These are phyloP conservation scores for Copromyces sp. DNA, from an alignment of 495 filamentous ascomycete genomes.

Conservation along the genomic window DNA sequence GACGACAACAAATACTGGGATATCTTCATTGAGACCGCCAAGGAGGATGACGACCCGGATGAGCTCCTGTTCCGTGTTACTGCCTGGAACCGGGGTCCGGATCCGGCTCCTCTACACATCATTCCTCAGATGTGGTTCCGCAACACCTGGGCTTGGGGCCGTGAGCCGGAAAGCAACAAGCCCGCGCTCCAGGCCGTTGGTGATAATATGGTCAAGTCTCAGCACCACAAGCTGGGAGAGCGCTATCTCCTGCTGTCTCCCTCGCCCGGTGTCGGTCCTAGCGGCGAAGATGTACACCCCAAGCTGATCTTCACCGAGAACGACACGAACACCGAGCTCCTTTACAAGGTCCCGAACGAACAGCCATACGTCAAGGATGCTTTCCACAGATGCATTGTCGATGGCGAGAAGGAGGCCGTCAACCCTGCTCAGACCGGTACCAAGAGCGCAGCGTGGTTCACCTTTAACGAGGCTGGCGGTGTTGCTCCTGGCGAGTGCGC, in stretches of 20 bases:
- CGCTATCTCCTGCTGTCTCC: constrained; percentile 80
- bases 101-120: constrained; percentile 83
- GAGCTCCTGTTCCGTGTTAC: constrained; percentile 91
- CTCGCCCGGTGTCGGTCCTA: constrained; percentile 70
- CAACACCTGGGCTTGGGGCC: constrained; percentile 92
- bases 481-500: constrained; percentile 85
- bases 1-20: constrained; percentile 93
- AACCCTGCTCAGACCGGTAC: constrained; percentile 76
- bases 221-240: constrained; percentile 68
- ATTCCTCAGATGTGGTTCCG: constrained; percentile 94
- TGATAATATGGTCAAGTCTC: constrained; percentile 58
- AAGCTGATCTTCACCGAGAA: constrained; percentile 88
- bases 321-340: constrained; percentile 70
- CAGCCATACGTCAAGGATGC: constrained; percentile 88
- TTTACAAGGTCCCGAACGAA: constrained; percentile 69
- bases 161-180: constrained; percentile 60
- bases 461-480: constrained; percentile 80
- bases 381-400: constrained; percentile 81
- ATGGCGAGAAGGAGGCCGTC: constrained; percentile 65
- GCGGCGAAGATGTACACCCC: constrained; percentile 73
- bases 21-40: constrained; percentile 92
- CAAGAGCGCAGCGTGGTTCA: constrained; percentile 84
- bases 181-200: constrained; percentile 57
- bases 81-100: constrained; percentile 89
- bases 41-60: constrained; percentile 79